phyloP scores from a whole-genome alignment of 345 rosid genomes.

The Eucalyptus erythrocorys region DNA sequence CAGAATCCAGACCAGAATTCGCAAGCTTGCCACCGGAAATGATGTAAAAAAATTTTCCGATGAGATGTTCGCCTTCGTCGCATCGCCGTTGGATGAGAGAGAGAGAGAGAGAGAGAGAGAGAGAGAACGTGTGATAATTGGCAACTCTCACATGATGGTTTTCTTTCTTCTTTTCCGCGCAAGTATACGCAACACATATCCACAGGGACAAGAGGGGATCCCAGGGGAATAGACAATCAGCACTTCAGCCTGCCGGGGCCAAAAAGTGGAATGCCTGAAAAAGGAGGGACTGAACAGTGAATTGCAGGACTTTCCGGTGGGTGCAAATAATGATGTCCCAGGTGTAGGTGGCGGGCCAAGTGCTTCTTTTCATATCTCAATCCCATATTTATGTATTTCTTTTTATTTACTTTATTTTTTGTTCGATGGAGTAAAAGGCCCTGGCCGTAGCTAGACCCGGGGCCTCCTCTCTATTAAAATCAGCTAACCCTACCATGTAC shows the following conservation, averaged over 20 bases:
- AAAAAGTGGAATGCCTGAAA: background rate
- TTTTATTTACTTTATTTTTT: background rate
- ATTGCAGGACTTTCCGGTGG: background rate
- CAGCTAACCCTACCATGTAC: background rate
- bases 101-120: too few relatives aligned
- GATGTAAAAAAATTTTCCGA: background rate
- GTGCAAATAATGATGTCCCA: background rate
- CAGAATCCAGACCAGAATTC: slow-evolving; percentile 11
- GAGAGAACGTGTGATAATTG: background rate
- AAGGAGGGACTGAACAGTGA: background rate
- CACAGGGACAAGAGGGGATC: background rate
- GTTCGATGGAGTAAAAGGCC: background rate
- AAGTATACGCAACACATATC: background rate
- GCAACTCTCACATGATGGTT: background rate
- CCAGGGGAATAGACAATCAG: background rate
- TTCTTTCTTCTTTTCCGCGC: background rate
- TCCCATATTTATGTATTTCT: background rate
- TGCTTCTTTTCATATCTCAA: background rate
- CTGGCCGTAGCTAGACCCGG: background rate
- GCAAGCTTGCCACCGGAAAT: slow-evolving; percentile 10
- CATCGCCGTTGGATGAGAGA: background rate
- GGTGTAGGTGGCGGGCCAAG: background rate
- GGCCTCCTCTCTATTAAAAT: background rate
- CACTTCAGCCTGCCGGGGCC: background rate
- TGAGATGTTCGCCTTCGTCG: background rate